Conservation (phyloP, 306 rosid genomes). For the Clitoria ternatea region DNA sequence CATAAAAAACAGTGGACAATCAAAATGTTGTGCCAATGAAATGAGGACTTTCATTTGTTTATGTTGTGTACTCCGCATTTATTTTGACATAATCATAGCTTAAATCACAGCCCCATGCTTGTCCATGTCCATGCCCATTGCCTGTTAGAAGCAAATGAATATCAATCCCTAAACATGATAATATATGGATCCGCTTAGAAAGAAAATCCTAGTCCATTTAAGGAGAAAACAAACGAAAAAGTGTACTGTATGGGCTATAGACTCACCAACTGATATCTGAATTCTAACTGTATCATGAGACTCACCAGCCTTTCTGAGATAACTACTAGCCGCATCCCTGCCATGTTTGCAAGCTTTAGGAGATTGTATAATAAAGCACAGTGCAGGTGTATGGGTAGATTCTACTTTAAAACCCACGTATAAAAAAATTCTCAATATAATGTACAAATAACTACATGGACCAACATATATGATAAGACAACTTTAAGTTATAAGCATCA, state of each 20-base stretch:
- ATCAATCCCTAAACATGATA: background rate
- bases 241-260: background rate
- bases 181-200: background rate
- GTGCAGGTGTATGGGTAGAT: background rate
- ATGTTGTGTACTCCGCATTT: conserved; percentile 87
- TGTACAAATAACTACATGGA: background rate
- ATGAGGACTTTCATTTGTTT: background rate
- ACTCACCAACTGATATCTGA: conserved; percentile 68
- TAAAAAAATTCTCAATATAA: background rate
- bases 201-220: no score
- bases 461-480: background rate
- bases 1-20: background rate
- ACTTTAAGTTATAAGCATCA: background rate
- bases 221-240: background rate
- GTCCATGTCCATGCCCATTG: conserved; percentile 70
- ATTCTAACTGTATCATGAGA: conserved; percentile 72
- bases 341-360: conserved; percentile 13
- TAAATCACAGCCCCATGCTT: conserved; percentile 94
- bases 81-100: conserved; percentile 87
- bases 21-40: background rate
- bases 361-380: background rate
- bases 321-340: conserved; percentile 70
- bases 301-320: conserved; percentile 84
- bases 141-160: conserved; percentile 41
- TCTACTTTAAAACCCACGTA: background rate